Base-by-base conservation (phyloP, 2,329 filamentous ascomycete genomes). In the Pezizomycotina sp. region DNA sequence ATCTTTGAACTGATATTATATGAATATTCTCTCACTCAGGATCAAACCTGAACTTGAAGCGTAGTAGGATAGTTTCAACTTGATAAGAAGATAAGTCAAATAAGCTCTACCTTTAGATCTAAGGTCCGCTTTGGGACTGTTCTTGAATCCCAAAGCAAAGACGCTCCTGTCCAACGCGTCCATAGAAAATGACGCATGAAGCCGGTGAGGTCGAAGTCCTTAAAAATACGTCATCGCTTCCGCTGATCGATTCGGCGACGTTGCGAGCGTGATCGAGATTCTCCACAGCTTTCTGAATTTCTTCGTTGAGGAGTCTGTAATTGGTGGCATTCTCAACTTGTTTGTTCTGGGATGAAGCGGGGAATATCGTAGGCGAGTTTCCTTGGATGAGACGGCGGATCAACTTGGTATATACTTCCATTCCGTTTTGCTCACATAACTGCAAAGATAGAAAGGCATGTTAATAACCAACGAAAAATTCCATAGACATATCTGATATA, bases 341-440 rank as follows among this genome's bases (percentile, higher is more conserved):
- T 59, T 82, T 70, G 52, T 71, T 79, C 36, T 75, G 65, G 46
- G 77, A 74, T n/a, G n/a, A n/a, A n/a, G n/a, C n/a, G 33, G 82
- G 76, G 56, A 95, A 95, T 56, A 98, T 89, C 54, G 89, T 77
- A 47, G 76, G 65, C 52, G 84, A 82, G 72, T 93, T 93, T 61
- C 77, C 76, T 60, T 77, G 78, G 55, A 98, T 72, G 56, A 95
- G 68, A 60, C 86, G 81, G 59, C 82, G 76, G 61, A 98, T 92
- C 60, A 89, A 93, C 65, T 84, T 91, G 43, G 81, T 75, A 58
- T 84, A 93, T 56, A 93, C 83, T 68, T 98, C 91, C 86, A 98
- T 98, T 56, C 84, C 84, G 83, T 92, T 77, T 54, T 86, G 84
- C 71, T 92, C 77, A 63, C 95, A 77, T 58, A 95, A 74, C 80